phyloP scores from a whole-genome alignment of 495 filamentous ascomycete species.

The Daldinia caldariorum region DNA sequence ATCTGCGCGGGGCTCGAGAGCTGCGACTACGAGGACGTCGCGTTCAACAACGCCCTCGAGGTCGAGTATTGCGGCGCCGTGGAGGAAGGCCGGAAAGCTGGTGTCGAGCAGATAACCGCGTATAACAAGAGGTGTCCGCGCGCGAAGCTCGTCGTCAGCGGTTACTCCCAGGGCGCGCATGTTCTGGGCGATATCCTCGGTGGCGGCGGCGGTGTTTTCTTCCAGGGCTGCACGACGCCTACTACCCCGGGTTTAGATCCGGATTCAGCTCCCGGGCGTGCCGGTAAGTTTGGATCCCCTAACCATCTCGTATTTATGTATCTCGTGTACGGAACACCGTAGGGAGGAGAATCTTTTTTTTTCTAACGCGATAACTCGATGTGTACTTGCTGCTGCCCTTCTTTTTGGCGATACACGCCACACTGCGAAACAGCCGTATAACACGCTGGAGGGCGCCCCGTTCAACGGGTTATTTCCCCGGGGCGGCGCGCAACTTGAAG shows the following conservation, averaged over 20 bases:
- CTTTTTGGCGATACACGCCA: conserved; percentile 43
- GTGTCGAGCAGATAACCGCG: conserved; percentile 32
- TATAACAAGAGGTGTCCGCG: conserved; percentile 42
- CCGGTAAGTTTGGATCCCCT: conserved; percentile 28
- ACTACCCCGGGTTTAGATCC: conserved; percentile 14
- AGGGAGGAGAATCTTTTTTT: neutral
- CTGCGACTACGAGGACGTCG: conserved; percentile 48
- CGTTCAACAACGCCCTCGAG: conserved; percentile 31
- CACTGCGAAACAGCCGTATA: conserved; percentile 42
- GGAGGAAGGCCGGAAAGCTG: conserved; percentile 33
- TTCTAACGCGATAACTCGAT: neutral
- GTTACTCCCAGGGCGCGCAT: conserved; percentile 47
- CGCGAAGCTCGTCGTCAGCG: conserved; percentile 41
- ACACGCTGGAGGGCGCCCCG: conserved; percentile 30
- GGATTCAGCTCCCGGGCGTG: conserved; percentile 27
- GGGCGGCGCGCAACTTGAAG: conserved; percentile 22
- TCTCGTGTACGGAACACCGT: neutral
- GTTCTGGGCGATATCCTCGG: conserved; percentile 37
- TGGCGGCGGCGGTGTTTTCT: conserved; percentile 39
- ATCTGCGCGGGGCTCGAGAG: conserved; percentile 38
- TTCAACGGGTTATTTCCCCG: conserved; percentile 40
- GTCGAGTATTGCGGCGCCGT: conserved; percentile 42
- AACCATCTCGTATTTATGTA: neutral
- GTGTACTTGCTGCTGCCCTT: conserved; percentile 39
- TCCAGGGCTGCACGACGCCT: conserved; percentile 29